Percentiles rank a stretch among this genome's conserved stretches.
These are phyloP conservation scores for Leucocoprinus leucothites DNA, from an alignment of 768 basidiomycete species.

Conservation along the genomic window DNA sequence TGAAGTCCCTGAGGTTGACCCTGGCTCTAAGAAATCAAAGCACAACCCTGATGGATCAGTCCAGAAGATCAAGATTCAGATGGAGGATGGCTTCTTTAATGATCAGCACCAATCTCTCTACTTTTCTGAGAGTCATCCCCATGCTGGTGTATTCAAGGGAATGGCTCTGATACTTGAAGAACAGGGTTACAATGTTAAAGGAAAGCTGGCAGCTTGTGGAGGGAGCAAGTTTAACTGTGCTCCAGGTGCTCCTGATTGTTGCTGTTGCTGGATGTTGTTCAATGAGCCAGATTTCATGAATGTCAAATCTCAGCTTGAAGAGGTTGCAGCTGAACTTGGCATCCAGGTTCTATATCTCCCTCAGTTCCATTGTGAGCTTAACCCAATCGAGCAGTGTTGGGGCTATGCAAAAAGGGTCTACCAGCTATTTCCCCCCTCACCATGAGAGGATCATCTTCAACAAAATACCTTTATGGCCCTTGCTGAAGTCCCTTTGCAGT, in stretches of 20 bases:
- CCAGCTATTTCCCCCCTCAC: slow-evolving; percentile 7
- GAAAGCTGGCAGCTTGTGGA: slow-evolving; percentile 24
- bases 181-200: slow-evolving; percentile 17
- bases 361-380: slow-evolving; percentile 25
- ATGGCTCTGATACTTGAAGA: slow-evolving; percentile 28
- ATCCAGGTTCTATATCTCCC: slow-evolving; percentile 27
- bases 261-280: slow-evolving; percentile 26
- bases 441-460: slow-evolving; percentile 9
- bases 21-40: slow-evolving; percentile 22
- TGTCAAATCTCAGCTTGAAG: slow-evolving; percentile 20
- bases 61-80: slow-evolving; percentile 23
- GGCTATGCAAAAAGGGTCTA: slow-evolving; percentile 17
- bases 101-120: slow-evolving; percentile 28
- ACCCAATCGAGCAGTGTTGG: slow-evolving; percentile 20
- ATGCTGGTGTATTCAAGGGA: slow-evolving; percentile 32
- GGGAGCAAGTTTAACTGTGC: background rate
- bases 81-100: slow-evolving; percentile 19
- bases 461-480: slow-evolving; percentile 10
- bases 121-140: slow-evolving; percentile 22
- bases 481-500: slow-evolving; percentile 5
- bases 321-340: slow-evolving; percentile 17
- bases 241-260: slow-evolving; percentile 16
- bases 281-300: slow-evolving; percentile 30
- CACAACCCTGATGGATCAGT: slow-evolving; percentile 20
- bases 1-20: slow-evolving; percentile 14